These are phyloP conservation scores for Xylona heveae DNA, from an alignment of 495 filamentous ascomycete species.

Conservation along the genomic window DNA sequence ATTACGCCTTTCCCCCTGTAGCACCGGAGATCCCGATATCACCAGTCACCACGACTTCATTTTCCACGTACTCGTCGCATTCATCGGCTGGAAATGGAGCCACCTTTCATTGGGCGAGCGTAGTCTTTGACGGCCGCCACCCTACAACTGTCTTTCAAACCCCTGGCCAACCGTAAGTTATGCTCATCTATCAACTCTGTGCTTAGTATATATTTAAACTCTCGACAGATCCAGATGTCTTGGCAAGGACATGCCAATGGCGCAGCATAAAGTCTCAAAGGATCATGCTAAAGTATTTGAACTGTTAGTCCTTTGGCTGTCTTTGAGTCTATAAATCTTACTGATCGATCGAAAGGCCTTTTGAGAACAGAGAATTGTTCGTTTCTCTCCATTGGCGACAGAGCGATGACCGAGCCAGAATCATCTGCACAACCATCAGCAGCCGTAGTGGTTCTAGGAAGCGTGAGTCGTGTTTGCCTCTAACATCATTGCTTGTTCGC, in stretches of 20 bases:
- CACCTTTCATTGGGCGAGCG: conserved; percentile 34
- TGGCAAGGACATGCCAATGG: conserved; percentile 19
- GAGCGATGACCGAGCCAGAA: conserved; percentile 30
- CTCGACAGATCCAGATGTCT: conserved; percentile 23
- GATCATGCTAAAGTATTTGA: conserved; percentile 19
- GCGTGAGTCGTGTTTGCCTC: conserved; percentile 26
- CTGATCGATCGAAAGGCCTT: conserved; percentile 13
- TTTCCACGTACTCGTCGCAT: conserved; percentile 15
- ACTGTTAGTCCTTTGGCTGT: too few species aligned
- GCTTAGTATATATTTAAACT: conserved; percentile 8
- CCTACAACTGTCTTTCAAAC: conserved; percentile 19
- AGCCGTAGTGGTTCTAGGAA: conserved; percentile 17
- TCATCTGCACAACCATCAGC: conserved; percentile 30
- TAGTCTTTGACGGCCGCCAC: conserved; percentile 22
- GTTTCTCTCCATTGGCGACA: conserved; percentile 34
- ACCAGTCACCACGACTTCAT: conserved; percentile 19
- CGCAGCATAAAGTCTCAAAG: conserved; percentile 18
- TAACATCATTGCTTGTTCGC: conserved; percentile 30
- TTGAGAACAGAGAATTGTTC: conserved; percentile 25
- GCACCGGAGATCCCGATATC: conserved; percentile 18
- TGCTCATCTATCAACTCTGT: neutral
- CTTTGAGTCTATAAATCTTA: conserved; percentile 11
- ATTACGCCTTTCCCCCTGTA: too few species aligned
- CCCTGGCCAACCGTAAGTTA: conserved; percentile 20
- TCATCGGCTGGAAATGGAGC: conserved; percentile 14